Conservation (phyloP, 257 asterid genomes). For the Galeopsis tetrahit region DNA sequence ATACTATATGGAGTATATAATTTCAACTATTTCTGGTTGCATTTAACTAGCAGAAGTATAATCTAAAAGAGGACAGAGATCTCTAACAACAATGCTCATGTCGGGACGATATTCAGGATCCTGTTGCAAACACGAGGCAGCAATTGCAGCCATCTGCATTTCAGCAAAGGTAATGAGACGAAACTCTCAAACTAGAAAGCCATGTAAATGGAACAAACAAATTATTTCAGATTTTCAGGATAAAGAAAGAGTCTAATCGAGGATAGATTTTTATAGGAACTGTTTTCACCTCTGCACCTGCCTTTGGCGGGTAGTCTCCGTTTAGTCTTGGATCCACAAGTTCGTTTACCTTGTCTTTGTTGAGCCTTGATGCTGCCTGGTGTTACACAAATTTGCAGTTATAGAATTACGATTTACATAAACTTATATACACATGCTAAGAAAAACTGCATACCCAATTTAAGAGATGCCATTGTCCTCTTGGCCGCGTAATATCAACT, state of each 20-base stretch:
- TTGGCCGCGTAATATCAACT: slow-evolving; percentile 31
- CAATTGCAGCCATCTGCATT: slow-evolving; percentile 38
- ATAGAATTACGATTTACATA: not conserved
- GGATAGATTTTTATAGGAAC: too few species aligned
- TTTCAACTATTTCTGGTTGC: too few species aligned
- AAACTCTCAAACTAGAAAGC: too few species aligned
- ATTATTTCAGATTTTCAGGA: too few species aligned
- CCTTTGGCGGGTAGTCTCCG: slow-evolving; percentile 56
- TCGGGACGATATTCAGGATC: slow-evolving; percentile 52
- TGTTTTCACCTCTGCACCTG: slow-evolving; percentile 58
- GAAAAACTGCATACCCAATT: slow-evolving; percentile 41
- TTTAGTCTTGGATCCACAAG: slow-evolving; percentile 54
- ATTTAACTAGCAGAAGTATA: too few species aligned
- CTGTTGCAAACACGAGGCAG: slow-evolving; percentile 56
- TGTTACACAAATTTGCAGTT: not conserved
- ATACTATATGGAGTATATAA: too few species aligned
- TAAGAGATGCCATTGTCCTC: slow-evolving; percentile 35
- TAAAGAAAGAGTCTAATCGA: too few species aligned
- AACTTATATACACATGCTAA: not conserved
- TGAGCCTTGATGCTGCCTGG: slow-evolving; percentile 64
- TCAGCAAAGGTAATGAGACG: not conserved
- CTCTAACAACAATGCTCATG: slow-evolving; percentile 50
- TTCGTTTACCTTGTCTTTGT: slow-evolving; percentile 55
- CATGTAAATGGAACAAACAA: not conserved
- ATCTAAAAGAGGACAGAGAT: slow-evolving; percentile 46